Evolutionary conservation across 139 green algal species (phyloP).

Genomic region (Tetraselmis chui): DNA sequence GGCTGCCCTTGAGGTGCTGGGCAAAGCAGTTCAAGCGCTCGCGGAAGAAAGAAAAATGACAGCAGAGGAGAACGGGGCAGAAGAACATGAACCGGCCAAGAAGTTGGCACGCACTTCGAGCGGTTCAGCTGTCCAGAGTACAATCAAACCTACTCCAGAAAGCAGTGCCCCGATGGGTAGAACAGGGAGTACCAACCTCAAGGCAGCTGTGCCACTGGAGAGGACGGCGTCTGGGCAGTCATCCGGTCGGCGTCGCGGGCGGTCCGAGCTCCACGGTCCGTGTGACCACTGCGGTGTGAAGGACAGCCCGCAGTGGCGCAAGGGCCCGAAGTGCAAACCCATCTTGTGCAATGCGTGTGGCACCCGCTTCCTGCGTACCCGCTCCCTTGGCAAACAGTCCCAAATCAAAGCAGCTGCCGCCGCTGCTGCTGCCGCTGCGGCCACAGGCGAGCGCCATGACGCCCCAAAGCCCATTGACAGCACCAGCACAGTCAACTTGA

Average conservation of each 20-base stretch:
- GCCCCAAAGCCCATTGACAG: too few species aligned
- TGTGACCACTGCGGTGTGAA: constrained; percentile 21
- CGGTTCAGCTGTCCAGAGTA: not conserved
- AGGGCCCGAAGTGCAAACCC: constrained; percentile 42
- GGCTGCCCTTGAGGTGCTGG: not conserved
- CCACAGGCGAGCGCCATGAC: too few species aligned
- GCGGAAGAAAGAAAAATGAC: too few species aligned
- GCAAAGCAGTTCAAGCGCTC: not conserved
- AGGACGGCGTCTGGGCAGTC: not conserved
- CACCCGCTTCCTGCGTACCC: constrained; percentile 42
- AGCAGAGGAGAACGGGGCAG: too few species aligned
- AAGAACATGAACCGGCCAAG: not conserved
- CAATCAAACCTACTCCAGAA: not conserved
- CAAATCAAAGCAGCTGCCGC: not conserved
- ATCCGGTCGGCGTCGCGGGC: too few species aligned
- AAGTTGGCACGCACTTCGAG: not conserved
- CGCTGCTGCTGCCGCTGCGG: not conserved
- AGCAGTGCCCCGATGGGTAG: not conserved
- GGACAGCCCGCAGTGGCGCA: constrained; percentile 44
- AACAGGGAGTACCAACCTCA: not conserved
- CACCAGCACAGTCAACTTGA: not conserved
- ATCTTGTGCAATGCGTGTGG: constrained; percentile 55
- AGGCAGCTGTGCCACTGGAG: not conserved
- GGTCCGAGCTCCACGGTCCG: constrained; percentile 15
- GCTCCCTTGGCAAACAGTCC: constrained; percentile 14